These are phyloP conservation scores for Xerocomus brunneocitrinus DNA, from an alignment of 768 basidiomycete species.

Conservation along the genomic window DNA sequence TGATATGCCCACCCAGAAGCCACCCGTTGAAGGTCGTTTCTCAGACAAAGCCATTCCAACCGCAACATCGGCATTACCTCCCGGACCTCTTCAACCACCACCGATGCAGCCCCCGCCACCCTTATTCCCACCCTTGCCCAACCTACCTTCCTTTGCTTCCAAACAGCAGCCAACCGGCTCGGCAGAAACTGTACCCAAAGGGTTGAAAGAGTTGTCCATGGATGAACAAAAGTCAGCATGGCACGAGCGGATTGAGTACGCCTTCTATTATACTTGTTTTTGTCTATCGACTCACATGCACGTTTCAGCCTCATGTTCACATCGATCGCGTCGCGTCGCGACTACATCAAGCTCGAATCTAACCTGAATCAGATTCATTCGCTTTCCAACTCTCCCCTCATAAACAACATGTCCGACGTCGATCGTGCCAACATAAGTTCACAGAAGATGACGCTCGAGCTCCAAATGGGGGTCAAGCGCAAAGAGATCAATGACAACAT, in stretches of 20 bases:
- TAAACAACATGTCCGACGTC: conserved; percentile 22
- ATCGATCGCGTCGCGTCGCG: conserved; percentile 32
- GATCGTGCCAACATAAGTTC: conserved; percentile 21
- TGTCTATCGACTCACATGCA: not conserved
- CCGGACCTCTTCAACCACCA: conserved; percentile 14
- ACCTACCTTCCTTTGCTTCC: conserved; percentile 17
- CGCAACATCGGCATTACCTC: not conserved
- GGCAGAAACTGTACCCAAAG: not conserved
- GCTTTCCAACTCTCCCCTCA: conserved; percentile 24
- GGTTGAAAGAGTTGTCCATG: conserved; percentile 23
- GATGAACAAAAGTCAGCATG: conserved; percentile 37
- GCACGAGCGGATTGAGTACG: conserved; percentile 41
- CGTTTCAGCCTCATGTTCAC: conserved; percentile 33
- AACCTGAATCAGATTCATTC: conserved; percentile 28
- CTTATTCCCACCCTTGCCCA: conserved; percentile 15
- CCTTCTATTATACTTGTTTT: not conserved
- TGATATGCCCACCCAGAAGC: not conserved
- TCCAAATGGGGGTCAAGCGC: conserved; percentile 27
- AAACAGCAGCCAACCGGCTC: conserved; percentile 6
- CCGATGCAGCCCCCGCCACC: conserved; percentile 18
- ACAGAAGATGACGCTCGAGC: conserved; percentile 22
- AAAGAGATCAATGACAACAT: conserved; percentile 29
- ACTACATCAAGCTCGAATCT: conserved; percentile 29
- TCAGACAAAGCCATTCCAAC: not conserved
- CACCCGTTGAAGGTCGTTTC: conserved; percentile 1